A percentile compares a stretch with the other conserved stretches of the same genome.
phyloP scores from a whole-genome alignment of 768 basidiomycete genomes.

The Boletus fagicola region DNA sequence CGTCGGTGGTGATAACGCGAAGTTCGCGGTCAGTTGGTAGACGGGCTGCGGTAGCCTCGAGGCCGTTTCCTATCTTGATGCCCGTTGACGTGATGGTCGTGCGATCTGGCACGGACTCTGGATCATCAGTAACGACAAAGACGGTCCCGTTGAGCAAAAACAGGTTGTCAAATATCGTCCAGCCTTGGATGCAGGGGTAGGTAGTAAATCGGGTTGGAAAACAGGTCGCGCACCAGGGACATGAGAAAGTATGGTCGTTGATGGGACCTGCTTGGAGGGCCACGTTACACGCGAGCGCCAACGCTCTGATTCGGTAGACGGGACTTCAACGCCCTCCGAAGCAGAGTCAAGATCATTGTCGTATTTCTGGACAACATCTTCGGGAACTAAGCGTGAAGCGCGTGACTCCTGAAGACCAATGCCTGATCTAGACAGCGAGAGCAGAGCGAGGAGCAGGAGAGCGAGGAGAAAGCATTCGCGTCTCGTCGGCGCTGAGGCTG shows the following conservation, averaged over 20 bases:
- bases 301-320: slow-evolving; percentile 19
- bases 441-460: slow-evolving; percentile 45
- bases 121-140: slow-evolving; percentile 77
- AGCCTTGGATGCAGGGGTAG: slow-evolving; percentile 49
- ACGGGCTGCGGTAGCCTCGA: slow-evolving; percentile 53
- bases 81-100: slow-evolving; percentile 72
- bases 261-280: slow-evolving; percentile 41
- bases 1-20: slow-evolving; percentile 63
- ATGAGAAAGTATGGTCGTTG: slow-evolving; percentile 71
- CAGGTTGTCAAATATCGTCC: slow-evolving; percentile 85
- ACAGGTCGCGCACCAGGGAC: slow-evolving; percentile 53
- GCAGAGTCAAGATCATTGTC: background rate
- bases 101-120: slow-evolving; percentile 61
- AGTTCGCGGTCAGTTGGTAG: slow-evolving; percentile 79
- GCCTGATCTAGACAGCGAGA: slow-evolving; percentile 40
- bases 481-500: slow-evolving; percentile 45
- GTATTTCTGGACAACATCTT: slow-evolving; percentile 5
- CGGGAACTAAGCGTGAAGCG: slow-evolving; percentile 6
- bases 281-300: slow-evolving; percentile 41
- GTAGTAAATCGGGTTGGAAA: background rate
- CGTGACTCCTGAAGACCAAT: slow-evolving; percentile 5
- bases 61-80: slow-evolving; percentile 53
- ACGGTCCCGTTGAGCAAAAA: slow-evolving; percentile 80
- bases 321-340: slow-evolving; percentile 9
- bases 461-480: slow-evolving; percentile 55